Evolutionary conservation across 306 rosid genomes (phyloP), one percentile per base, ranked within the genome.

Genomic region (Leucaena leucocephala): DNA sequence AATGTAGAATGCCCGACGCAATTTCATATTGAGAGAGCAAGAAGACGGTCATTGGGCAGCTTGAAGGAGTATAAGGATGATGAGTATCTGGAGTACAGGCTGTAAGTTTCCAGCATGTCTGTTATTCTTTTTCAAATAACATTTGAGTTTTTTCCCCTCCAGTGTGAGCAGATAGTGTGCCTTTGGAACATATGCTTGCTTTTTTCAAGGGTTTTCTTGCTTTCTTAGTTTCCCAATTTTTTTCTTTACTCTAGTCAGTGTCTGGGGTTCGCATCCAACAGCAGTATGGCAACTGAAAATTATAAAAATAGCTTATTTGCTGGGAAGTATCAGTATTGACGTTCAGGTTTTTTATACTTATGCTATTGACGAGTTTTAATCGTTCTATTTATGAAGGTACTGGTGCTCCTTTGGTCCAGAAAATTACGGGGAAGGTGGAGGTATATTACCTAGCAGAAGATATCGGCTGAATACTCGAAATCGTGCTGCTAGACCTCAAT

Each of bases 371-470:
- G 27, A 77, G 43, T 78, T 40, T 78, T 78, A 40, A 66, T 68
- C 36, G 44, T 70, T 64, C 12, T 80, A 54, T 75, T 22, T 78
- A 43, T 84, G 81, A 80, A 95, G 98, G 92, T 95, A 92, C 75
- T 95, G 98, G 98, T 95, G 98, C 79, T 92, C 98, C 14, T 92
- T 92, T 73, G 98, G 98, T 80, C 98, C 98, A 34, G 98, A 95
- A 87, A 95, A 91, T 85, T 92, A 95, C 72, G 98, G 97, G 78
- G 97, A 92, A 85, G 96, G 97, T 78, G 97, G 98, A 42, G 83
- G 91, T 80, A 87, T 88, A 75, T 89, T 93, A 55, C 99, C 99
- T 61, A 93, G 99, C 79, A 81, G 99, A 80, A 92, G 91, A 87
- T 91, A 92, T 84, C 90, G 98, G 63, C 96, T 95, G 46, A 95